These are phyloP conservation scores for Leccinum disarticulatum DNA, from an alignment of 768 basidiomycete genomes.

Conservation along the genomic window DNA sequence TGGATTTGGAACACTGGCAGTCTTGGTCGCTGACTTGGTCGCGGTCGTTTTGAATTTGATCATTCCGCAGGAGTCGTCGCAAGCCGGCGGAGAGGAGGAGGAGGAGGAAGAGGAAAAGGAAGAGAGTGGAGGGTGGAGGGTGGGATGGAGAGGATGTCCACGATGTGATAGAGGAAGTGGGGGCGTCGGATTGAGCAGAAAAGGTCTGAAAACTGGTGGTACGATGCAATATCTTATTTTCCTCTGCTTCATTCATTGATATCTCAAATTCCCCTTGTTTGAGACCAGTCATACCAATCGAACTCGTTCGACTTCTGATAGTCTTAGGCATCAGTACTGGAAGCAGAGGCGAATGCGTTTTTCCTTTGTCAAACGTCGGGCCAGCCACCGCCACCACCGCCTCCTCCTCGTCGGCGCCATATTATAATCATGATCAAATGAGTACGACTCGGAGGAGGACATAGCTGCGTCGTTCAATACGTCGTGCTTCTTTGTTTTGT, in stretches of 20 bases:
- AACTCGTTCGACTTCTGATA: not conserved
- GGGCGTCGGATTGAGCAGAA: slow-evolving; percentile 8
- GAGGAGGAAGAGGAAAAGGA: not conserved
- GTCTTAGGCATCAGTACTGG: not conserved
- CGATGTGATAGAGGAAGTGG: slow-evolving; percentile 27
- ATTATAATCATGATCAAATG: too few relatives aligned
- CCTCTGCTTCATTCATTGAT: not conserved
- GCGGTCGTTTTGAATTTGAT: slow-evolving; percentile 59
- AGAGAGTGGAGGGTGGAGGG: too few relatives aligned
- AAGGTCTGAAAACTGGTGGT: not conserved
- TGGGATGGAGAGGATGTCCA: slow-evolving; percentile 10
- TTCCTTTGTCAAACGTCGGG: too few relatives aligned
- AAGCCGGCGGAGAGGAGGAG: slow-evolving; percentile 22
- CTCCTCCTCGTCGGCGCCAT: too few relatives aligned
- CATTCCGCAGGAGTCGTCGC: slow-evolving; percentile 40
- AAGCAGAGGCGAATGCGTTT: too few relatives aligned
- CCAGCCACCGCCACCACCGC: too few relatives aligned
- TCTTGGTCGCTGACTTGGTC: slow-evolving; percentile 56
- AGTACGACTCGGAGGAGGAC: too few relatives aligned
- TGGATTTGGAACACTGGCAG: slow-evolving; percentile 27
- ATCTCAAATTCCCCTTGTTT: too few relatives aligned
- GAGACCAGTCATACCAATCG: not conserved
- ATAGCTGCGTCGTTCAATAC: too few relatives aligned
- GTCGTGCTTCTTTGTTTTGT: too few relatives aligned
- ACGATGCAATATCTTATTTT: not conserved